Evolutionary conservation across 2,329 filamentous ascomycete species (phyloP).

Genomic region (Aspergillus quadrilineatus): DNA sequence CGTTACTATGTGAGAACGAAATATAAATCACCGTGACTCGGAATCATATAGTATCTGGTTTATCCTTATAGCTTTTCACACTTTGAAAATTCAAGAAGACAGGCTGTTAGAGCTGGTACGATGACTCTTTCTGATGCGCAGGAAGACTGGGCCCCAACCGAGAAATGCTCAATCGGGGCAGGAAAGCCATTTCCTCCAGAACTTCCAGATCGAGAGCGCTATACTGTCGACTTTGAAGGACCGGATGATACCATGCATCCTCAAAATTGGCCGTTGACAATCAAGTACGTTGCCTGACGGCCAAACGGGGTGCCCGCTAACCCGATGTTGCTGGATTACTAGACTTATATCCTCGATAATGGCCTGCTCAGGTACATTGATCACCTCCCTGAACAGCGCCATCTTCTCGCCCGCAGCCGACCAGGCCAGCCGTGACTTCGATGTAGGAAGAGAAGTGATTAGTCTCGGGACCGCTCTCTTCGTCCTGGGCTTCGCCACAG

Average conservation of each 20-base stretch:
- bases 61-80: too few species aligned
- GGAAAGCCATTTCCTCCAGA: slow-evolving; percentile 50
- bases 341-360: neutral
- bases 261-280: slow-evolving; percentile 51
- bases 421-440: slow-evolving; percentile 51
- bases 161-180: slow-evolving; percentile 8
- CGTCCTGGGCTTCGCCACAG: slow-evolving; percentile 53
- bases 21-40: too few species aligned
- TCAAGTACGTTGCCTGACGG: slow-evolving; percentile 36
- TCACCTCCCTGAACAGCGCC: slow-evolving; percentile 53
- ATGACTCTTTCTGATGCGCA: neutral
- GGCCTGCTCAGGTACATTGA: slow-evolving; percentile 37
- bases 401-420: slow-evolving; percentile 67
- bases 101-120: neutral
- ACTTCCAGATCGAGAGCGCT: slow-evolving; percentile 49
- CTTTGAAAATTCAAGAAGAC: too few species aligned
- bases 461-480: slow-evolving; percentile 47
- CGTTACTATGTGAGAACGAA: too few species aligned
- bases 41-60: too few species aligned
- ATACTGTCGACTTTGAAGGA: slow-evolving; percentile 54
- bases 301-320: neutral
- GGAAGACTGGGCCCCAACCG: neutral
- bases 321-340: neutral
- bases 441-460: slow-evolving; percentile 41
- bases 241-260: slow-evolving; percentile 50